Percentiles rank a stretch among this genome's conserved stretches.
These are phyloP conservation scores for Calocybe cyanea DNA, from an alignment of 768 basidiomycete genomes.

Conservation along the genomic window DNA sequence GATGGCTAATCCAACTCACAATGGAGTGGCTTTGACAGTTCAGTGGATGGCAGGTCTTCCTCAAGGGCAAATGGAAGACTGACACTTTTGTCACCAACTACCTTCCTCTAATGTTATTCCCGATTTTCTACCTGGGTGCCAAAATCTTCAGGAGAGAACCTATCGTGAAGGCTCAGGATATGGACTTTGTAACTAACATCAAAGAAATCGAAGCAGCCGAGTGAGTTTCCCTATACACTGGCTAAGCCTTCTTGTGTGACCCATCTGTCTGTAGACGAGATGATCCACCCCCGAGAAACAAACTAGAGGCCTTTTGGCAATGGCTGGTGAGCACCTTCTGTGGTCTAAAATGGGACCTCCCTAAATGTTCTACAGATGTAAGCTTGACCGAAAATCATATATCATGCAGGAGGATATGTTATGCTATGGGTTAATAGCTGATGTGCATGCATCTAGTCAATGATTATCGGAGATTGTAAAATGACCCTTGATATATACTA, in stretches of 20 bases:
- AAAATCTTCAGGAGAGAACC: conserved; percentile 50
- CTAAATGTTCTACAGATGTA: neutral
- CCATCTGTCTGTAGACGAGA: conserved; percentile 41
- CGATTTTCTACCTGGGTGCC: conserved; percentile 63
- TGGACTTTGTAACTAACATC: conserved; percentile 80
- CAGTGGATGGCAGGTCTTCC: conserved; percentile 40
- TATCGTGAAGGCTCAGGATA: conserved; percentile 51
- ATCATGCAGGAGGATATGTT: too few relatives aligned
- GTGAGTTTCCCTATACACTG: conserved; percentile 25
- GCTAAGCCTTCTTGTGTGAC: neutral
- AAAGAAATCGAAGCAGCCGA: conserved; percentile 67
- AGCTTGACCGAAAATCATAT: too few relatives aligned
- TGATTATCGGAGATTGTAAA: too few relatives aligned
- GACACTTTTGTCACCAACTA: conserved; percentile 85
- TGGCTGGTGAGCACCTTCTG: conserved; percentile 64
- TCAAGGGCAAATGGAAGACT: conserved; percentile 40
- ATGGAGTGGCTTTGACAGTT: conserved; percentile 25
- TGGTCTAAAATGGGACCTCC: conserved; percentile 16
- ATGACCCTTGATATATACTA: too few relatives aligned
- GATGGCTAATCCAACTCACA: neutral
- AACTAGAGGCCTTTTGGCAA: conserved; percentile 66
- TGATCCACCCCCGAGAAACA: conserved; percentile 68
- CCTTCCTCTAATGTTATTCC: conserved; percentile 68
- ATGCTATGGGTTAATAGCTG: too few relatives aligned
- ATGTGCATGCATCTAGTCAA: too few relatives aligned